These are phyloP conservation scores for Teratosphaeria gauchensis DNA, from an alignment of 2,329 filamentous ascomycete genomes.

Conservation along the genomic window DNA sequence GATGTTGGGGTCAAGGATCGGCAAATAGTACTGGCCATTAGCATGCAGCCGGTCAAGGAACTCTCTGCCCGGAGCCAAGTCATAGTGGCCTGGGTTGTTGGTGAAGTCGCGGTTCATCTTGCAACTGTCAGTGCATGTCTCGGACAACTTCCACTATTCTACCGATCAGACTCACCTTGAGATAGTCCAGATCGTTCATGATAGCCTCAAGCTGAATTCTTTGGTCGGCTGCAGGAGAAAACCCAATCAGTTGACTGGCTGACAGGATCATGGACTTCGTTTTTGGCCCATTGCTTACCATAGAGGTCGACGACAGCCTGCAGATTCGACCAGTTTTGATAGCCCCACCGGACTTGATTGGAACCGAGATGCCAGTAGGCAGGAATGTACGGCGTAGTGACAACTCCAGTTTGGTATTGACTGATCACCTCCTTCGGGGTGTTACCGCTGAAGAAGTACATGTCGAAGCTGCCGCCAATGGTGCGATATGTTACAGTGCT, in stretches of 20 bases:
- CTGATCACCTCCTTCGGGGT: slow-evolving; percentile 58
- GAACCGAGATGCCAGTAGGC: slow-evolving; percentile 58
- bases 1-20: slow-evolving; percentile 51
- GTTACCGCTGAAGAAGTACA: slow-evolving; percentile 57
- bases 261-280: slow-evolving; percentile 30
- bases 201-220: slow-evolving; percentile 14
- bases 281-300: slow-evolving; percentile 13
- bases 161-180: too few species aligned
- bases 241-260: slow-evolving; percentile 33
- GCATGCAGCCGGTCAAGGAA: slow-evolving; percentile 45
- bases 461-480: slow-evolving; percentile 27
- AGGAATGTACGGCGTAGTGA: slow-evolving; percentile 66
- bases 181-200: slow-evolving; percentile 33
- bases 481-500: slow-evolving; percentile 21
- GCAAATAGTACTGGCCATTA: slow-evolving; percentile 46
- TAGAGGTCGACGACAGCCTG: slow-evolving; percentile 47
- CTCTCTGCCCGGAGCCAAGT: slow-evolving; percentile 42
- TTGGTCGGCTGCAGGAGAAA: slow-evolving; percentile 13
- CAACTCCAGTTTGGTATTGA: slow-evolving; percentile 55
- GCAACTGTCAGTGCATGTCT: slow-evolving; percentile 30
- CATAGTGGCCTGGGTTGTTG: slow-evolving; percentile 46
- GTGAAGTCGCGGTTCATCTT: slow-evolving; percentile 48
- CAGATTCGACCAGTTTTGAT: slow-evolving; percentile 57
- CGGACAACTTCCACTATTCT: too few species aligned
- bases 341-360: slow-evolving; percentile 79